Base-by-base conservation (phyloP, 495 filamentous ascomycete genomes). In the Xylaria castorea region DNA sequence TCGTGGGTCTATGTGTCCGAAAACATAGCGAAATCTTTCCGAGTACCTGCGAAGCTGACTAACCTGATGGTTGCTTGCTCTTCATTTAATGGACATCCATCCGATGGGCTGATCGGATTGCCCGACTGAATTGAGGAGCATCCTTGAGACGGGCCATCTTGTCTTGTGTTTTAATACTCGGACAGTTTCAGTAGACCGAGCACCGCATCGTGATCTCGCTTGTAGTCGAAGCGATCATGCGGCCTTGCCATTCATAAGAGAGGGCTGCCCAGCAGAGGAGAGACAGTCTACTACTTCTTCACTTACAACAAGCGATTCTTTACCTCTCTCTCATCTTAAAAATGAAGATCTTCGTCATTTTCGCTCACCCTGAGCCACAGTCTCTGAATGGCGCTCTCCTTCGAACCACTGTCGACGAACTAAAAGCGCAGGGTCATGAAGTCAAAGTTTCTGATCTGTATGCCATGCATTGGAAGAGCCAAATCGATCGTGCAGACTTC, bases 401-500 rank as follows among this genome's bases (percentile, higher is more conserved):
- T 27, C 38, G 61, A 16, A 27, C 22, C n/a, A 27, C 61, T 1
- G 16, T 65, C 18, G 62, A 65, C 6, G 62, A 65, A 48, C 5
- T 65, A 12, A 27, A 65, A 34, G 42, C 42, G 1, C 62, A 65
- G 12, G 62, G 62, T 7, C 62, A 65, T n/a, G 62, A 65, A 7
- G 62, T 65, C 1, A 12, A 65, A 16, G 42, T 65, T 4, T 65
- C 62, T 5, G 38, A 65, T 5, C 7, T 65, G 42, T 65, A 65
- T 40, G 62, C 62, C 25, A 65, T 65, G 62, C 25, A 65, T 50
- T 65, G 62, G 62, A 65, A 65, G 42, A 48, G 38, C 16, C 62
- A 65, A 34, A 42, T 65, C 27, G 62, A 65, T 30, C 62, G 62
- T 27, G 40, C 62, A 27, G 62, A 65, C 62, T 65, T 65, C 62